Conservation (phyloP, 192 early-diverging fungal genomes). For the Thamnidium elegans region DNA sequence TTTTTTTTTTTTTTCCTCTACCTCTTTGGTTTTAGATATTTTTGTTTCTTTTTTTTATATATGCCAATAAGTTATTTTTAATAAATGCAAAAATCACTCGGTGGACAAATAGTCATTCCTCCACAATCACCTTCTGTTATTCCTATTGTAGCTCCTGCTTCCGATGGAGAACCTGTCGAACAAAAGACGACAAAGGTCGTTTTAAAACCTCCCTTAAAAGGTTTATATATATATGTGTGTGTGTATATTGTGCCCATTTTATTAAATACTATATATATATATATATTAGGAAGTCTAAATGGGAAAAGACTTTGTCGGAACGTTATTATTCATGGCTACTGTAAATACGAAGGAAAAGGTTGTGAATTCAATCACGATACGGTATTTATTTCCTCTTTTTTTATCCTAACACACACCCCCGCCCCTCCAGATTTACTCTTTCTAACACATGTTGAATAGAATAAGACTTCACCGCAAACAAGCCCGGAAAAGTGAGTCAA, state of each 20-base stretch:
- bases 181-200: conserved; percentile 1
- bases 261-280: not conserved
- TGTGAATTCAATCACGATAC: conserved; percentile 81
- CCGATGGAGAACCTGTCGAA: not conserved
- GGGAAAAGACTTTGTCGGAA: conserved; percentile 65
- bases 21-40: not conserved
- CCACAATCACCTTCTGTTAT: conserved; percentile 15
- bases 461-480: conserved; percentile 12
- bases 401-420: not conserved
- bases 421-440: too few relatives aligned
- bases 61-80: not conserved
- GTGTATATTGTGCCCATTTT: not conserved
- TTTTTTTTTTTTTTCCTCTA: not conserved
- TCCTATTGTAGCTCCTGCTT: conserved; percentile 19
- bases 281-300: conserved; percentile 1
- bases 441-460: conserved; percentile 3
- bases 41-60: not conserved
- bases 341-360: conserved; percentile 79
- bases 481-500: conserved; percentile 28
- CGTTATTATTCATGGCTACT: conserved; percentile 80
- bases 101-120: conserved; percentile 20
- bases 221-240: not conserved
- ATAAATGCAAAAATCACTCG: conserved; percentile 17
- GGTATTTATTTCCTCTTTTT: conserved; percentile 35
- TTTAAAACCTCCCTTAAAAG: conserved; percentile 14